Evolutionary conservation across 2,329 filamentous ascomycete genomes (phyloP).

Genomic region (Didymellaceae sp.): DNA sequence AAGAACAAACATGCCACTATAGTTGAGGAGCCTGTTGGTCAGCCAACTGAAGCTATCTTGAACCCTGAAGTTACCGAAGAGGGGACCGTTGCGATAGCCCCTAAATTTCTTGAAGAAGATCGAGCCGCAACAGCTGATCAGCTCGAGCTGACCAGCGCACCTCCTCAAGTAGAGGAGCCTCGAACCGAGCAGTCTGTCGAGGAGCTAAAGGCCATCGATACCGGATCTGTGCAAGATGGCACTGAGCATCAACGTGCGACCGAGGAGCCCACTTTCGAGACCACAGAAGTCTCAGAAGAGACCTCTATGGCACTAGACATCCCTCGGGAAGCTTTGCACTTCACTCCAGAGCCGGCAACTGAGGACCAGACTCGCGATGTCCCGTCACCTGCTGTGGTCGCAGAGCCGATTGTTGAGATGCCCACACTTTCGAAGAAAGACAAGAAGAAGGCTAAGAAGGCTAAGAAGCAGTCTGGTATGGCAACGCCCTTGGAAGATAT

Average conservation of each 20-base stretch:
- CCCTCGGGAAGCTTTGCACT: background rate
- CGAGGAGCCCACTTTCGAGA: background rate
- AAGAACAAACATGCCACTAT: constrained; percentile 29
- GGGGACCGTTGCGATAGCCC: too few species aligned
- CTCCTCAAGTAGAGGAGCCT: too few species aligned
- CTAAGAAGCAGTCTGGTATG: constrained; percentile 21
- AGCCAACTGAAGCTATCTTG: background rate
- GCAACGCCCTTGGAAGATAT: constrained; percentile 21
- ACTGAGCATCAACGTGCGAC: background rate
- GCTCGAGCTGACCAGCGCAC: too few species aligned
- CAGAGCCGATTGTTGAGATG: constrained; percentile 7
- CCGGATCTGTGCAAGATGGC: background rate
- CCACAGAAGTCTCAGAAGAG: background rate
- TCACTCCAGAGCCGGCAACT: background rate
- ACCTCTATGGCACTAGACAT: background rate
- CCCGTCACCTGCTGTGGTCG: background rate
- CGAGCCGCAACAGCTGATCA: too few species aligned
- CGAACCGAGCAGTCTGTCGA: background rate
- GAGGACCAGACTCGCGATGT: background rate
- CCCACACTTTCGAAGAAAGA: constrained; percentile 25
- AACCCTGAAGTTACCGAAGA: too few species aligned
- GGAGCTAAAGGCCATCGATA: background rate
- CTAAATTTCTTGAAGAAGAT: too few species aligned
- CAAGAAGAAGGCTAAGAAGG: constrained; percentile 35
- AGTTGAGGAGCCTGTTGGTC: constrained; percentile 19